Evolutionary conservation across 2,329 filamentous ascomycete genomes (phyloP), one percentile per base, ranked within the genome.

Genomic region (Verticillium dahliae): DNA sequence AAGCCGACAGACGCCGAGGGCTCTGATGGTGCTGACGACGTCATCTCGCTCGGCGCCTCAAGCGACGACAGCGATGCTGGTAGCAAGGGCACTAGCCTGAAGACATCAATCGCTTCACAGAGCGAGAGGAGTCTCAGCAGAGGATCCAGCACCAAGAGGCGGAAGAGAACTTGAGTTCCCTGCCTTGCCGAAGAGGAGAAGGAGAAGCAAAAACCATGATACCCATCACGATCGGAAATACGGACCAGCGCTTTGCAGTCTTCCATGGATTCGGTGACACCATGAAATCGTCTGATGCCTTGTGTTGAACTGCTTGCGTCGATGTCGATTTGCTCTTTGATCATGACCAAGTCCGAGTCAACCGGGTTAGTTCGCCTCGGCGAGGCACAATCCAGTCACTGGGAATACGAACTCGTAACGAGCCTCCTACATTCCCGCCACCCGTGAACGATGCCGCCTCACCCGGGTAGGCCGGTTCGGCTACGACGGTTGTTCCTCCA

Each of bases 51-150:
- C 10, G 61, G 64, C 13, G 64, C 61, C 22, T 61, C 59, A 64
- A 13, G 65, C 65, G 38, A 63, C 62, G 38, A 63, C 62, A 27
- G 74, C 74, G 59, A 72, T 79, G 84, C 41, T 10, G 58, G 57
- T 7, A 60, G 57, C 11, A 62, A 61, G 39, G 64, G 62, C 35
- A 65, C 62, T 27, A 65, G 62, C 55, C 62, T 62, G 27, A 65
- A 64, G 37, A 64, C 64, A 18, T 65, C 64, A 18, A 62, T 65
- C 33, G 58, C 58, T 6, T 59, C 58, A 37, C 15, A 34, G 34
- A 59, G 45, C 45, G 58, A 45, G 41, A 52, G 39, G 13, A 45
- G 50, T 13, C 33, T 39, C 38, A 39, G 39, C 5, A 59, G 41
- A 50, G 54, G 52, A 22, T 45, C 34, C 31, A 62, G 60, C 14